Base-by-base conservation (phyloP, 768 basidiomycete species). In the Suillus luteus region DNA sequence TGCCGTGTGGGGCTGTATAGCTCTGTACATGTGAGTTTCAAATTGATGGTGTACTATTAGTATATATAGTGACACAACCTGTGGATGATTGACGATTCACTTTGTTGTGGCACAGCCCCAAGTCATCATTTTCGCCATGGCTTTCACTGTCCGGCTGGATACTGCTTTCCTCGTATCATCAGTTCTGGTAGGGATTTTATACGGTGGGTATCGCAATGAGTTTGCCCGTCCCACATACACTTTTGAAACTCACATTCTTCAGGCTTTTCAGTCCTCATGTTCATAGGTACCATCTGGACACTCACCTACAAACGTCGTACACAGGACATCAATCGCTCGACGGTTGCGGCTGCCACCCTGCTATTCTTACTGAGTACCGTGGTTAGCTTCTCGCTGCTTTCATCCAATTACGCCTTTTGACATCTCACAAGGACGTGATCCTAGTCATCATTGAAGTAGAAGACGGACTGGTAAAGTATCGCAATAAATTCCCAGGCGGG, bases 261-360 rank as follows among this genome's bases (percentile, higher is more conserved):
- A 78, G 77, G 77, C 0, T 75, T 77, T 61, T 78, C 76, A 5
- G 40, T 74, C 40, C 61, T 77, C 51, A 77, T 78, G 77, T 78
- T 76, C 64, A 67, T 69, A 11, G 69, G 66, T 3, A 73, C 75
- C 1, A 44, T 78, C 12, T 73, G 71, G 67, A 66, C 63, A 1
- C 35, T 77, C 15, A 40, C 62, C 9, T 59, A 51, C 22, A 59
- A 60, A 24, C 67, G 51, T 9, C 40, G 60, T 5, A 61, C 58
- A 4, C 22, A 35, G 8, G 37, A 40, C 9, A 38, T 76, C 49
- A 71, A 76, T 52, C 17, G 4, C 6, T 61, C 51, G 24, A 72
- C 73, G 70, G 3, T 76, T 2, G n/a, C 51, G 3, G 66, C 66
- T 19, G 67, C 77, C 0, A 71, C 68, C 19, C 33, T 67, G 31